Evolutionary conservation across 352 stramenopile species (phyloP).

Genomic region (Phytophthora rubi): DNA sequence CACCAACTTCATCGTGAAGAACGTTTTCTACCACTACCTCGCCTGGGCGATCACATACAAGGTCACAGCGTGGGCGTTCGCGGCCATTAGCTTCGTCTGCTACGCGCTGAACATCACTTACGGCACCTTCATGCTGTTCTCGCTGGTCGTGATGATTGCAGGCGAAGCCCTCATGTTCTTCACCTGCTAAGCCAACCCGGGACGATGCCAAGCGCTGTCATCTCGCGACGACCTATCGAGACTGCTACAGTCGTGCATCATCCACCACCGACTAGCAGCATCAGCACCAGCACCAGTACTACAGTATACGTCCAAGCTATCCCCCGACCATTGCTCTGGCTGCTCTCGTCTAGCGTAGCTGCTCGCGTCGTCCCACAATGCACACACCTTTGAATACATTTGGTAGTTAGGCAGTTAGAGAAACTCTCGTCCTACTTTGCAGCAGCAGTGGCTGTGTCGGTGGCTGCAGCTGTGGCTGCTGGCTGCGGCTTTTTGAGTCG

Average conservation of each 20-base stretch:
- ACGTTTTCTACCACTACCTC: conserved; percentile 69
- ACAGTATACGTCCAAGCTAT: conserved; percentile 3
- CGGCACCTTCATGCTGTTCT: conserved; percentile 67
- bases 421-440: conserved; percentile 25
- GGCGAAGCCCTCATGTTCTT: conserved; percentile 82
- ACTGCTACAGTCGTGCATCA: conserved; percentile 29
- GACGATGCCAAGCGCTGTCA: conserved; percentile 19
- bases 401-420: conserved; percentile 29
- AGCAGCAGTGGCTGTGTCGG: not conserved
- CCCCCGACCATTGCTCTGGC: not conserved
- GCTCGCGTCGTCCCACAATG: conserved; percentile 13
- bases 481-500: conserved; percentile 37
- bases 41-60: conserved; percentile 80
- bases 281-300: not conserved
- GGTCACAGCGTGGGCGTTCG: conserved; percentile 52
- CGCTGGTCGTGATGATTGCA: conserved; percentile 51
- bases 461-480: no score
- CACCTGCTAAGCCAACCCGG: conserved; percentile 58
- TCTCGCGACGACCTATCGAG: not conserved
- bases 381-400: conserved; percentile 38
- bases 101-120: conserved; percentile 62
- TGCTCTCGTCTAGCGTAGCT: not conserved
- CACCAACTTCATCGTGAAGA: conserved; percentile 64
- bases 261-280: conserved; percentile 6
- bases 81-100: conserved; percentile 49